Percentiles rank a stretch among this genome's conserved stretches.
Evolutionary conservation across 163 green algal species (phyloP).

Genomic region (Chlorella variabilis): DNA sequence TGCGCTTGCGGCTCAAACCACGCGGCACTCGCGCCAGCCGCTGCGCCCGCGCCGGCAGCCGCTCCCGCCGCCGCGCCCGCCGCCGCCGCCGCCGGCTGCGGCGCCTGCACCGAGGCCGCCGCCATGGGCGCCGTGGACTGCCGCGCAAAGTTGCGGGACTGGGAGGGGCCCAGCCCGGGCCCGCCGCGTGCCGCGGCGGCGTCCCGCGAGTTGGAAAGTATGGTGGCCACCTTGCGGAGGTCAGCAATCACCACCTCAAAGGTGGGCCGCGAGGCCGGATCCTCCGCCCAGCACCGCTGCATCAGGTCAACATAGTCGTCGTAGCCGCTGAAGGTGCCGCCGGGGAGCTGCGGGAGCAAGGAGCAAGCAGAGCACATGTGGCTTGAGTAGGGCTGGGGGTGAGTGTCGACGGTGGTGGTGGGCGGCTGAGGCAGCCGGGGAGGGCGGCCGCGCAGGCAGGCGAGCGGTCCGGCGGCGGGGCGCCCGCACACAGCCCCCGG

Average conservation of each 20-base stretch:
- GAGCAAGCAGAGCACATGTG: too few species aligned
- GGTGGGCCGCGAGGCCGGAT: slow-evolving; percentile 46
- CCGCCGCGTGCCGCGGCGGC: not conserved
- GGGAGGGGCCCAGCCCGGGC: not conserved
- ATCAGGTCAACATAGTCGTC: slow-evolving; percentile 63
- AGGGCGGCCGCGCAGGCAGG: not conserved
- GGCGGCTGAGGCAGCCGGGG: too few species aligned
- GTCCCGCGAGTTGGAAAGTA: not conserved
- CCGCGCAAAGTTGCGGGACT: not conserved
- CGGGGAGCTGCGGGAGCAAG: not conserved
- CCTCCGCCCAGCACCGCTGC: slow-evolving; percentile 60
- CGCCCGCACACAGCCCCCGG: too few species aligned
- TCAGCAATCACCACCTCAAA: slow-evolving; percentile 52
- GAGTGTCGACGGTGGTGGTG: too few species aligned
- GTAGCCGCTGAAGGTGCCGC: slow-evolving; percentile 50
- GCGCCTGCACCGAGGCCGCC: not conserved
- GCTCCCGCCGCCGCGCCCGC: not conserved
- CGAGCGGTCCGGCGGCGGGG: too few species aligned
- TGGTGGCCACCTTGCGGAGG: slow-evolving; percentile 17
- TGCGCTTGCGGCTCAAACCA: too few species aligned
- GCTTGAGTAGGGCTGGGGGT: too few species aligned
- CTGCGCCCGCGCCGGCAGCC: not conserved
- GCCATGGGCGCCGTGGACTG: not conserved
- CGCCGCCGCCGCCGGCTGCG: not conserved
- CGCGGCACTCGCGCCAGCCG: too few species aligned